phyloP scores from a whole-genome alignment of 116 monocot genomes.

The Trichopus zeylanicus region DNA sequence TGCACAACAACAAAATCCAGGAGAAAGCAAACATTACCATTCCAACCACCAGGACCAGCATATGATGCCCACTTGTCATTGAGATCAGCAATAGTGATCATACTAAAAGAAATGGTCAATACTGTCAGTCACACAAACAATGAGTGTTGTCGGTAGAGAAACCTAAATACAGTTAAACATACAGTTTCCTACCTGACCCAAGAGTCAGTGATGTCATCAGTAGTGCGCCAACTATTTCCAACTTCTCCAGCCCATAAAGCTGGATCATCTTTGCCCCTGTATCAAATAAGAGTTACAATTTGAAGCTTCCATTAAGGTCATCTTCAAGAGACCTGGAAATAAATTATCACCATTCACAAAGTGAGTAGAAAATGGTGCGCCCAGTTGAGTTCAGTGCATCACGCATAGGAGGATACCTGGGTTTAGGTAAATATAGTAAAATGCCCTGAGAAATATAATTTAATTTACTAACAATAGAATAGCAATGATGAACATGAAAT shows the following conservation, averaged over 20 bases:
- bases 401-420: constrained; percentile 95
- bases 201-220: constrained; percentile 86
- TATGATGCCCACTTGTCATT: constrained; percentile 99
- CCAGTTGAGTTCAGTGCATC: constrained; percentile 89
- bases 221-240: constrained; percentile 99
- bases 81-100: constrained; percentile 83
- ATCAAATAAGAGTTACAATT: background rate
- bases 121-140: background rate
- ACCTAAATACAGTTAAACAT: constrained; percentile 3
- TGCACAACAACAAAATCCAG: background rate
- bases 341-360: constrained; percentile 81
- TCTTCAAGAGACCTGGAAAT: background rate
- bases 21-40: constrained; percentile 38
- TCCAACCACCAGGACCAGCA: constrained; percentile 99
- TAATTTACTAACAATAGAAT: background rate
- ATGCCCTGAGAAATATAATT: background rate
- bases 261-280: constrained; percentile 92
- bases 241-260: constrained; percentile 89
- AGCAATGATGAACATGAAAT: constrained; percentile 5
- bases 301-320: constrained; percentile 3
- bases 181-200: constrained; percentile 68
- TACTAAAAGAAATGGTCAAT: constrained; percentile 28
- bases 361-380: constrained; percentile 69
- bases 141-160: background rate
- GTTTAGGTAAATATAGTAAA: background rate